Percentiles rank a stretch among this genome's conserved stretches.
Evolutionary conservation across 2,329 filamentous ascomycete species (phyloP).

Genomic region (Fusarium udum): DNA sequence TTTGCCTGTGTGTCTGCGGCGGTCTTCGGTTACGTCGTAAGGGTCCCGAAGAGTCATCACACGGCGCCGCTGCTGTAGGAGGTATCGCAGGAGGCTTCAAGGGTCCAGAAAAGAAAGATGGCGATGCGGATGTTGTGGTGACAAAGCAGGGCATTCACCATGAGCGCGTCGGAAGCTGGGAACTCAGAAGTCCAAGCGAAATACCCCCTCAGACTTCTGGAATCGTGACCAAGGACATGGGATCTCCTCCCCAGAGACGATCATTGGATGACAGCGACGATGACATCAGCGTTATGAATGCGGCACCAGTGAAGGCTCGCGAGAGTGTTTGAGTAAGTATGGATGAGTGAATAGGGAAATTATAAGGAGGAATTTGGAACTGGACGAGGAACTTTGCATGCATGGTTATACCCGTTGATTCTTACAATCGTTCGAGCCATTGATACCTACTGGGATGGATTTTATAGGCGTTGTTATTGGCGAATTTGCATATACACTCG

Average conservation of each 20-base stretch:
- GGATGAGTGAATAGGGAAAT: not conserved
- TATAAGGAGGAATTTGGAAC: not conserved
- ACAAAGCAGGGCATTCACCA: constrained; percentile 53
- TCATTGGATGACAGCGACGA: constrained; percentile 46
- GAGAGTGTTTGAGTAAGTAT: constrained; percentile 49
- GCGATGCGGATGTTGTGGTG: constrained; percentile 55
- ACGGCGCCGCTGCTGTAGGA: constrained; percentile 36
- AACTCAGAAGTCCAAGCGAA: constrained; percentile 47
- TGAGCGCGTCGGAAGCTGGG: constrained; percentile 61
- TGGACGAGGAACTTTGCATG: not conserved
- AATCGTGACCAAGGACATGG: constrained; percentile 39
- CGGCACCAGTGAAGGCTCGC: constrained; percentile 50
- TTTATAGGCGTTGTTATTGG: constrained; percentile 27
- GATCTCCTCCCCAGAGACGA: constrained; percentile 24
- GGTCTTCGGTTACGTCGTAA: constrained; percentile 46
- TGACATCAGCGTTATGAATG: constrained; percentile 49
- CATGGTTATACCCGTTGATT: constrained; percentile 38
- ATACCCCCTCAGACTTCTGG: constrained; percentile 26
- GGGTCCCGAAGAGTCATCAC: not conserved
- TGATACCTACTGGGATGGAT: constrained; percentile 6
- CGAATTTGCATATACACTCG: constrained; percentile 12
- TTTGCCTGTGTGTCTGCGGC: constrained; percentile 47
- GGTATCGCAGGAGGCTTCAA: constrained; percentile 54
- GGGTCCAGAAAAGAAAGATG: constrained; percentile 55
- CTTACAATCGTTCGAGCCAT: constrained; percentile 30